Evolutionary conservation across 345 rosid genomes (phyloP), one percentile per base, ranked within the genome.

Genomic region (Melaleuca quinquenervia): DNA sequence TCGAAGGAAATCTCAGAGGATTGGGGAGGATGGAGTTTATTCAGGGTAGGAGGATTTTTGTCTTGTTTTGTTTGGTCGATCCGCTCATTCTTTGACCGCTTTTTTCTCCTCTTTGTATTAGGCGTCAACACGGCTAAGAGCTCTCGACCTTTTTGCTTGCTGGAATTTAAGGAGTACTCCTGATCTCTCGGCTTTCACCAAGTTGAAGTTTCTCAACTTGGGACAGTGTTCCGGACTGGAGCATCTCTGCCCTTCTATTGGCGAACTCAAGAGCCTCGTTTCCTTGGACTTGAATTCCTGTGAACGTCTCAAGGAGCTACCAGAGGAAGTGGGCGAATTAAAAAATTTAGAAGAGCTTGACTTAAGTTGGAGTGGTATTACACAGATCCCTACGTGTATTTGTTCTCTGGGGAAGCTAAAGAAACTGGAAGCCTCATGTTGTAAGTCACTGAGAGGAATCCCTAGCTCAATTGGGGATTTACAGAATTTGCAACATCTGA

Each of bases 161-260:
- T 41, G 2, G 41, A 60, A 6, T 0, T 27, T 27, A 27, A 60
- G 1, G 27, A 13, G 7, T 27, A 13, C 20, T 60, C 74, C 41
- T 0, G 1, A 60, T 0, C 20, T 60, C 9, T 60, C 74, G 0
- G 0, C 36, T 60, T 27, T 60, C 36, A 6, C 15, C 1, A 0
- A 27, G 10, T 27, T 60, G 0, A 36, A 60, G 36, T 13, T 27
- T 14, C 74, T 60, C 74, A 3, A 6, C 1, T 60, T 27, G 41
- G 13, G 1, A 0, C 1, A 3, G 0, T 27, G 41, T 6, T 0
- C 0, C 5, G 1, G 1, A 27, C 15, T 64, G 6, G 18, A 64
- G 45, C 76, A 16, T 14, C 0, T 64, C 45, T 22, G 29, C 76
- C 76, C 76, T 29, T 29, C 44, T 15, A 64, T 64, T 16, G 76